These are phyloP conservation scores for Piloderma croceum DNA, from an alignment of 768 basidiomycete genomes.

Conservation along the genomic window DNA sequence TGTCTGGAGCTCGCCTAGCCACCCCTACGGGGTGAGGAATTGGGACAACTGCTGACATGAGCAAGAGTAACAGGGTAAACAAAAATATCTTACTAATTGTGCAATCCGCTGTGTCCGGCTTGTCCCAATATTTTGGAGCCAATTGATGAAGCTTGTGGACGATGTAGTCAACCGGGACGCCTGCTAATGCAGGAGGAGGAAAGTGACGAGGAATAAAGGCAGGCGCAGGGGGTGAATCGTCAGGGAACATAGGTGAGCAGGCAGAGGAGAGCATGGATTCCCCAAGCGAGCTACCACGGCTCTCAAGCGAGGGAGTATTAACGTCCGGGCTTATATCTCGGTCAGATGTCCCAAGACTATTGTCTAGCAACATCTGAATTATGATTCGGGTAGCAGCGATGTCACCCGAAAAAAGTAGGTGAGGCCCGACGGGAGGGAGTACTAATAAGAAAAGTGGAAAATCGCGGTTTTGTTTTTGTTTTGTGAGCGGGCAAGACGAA, in stretches of 20 bases:
- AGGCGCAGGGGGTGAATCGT: slow-evolving; percentile 25
- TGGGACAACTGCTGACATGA: slow-evolving; percentile 39
- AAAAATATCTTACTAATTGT: slow-evolving; percentile 50
- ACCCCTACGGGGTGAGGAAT: slow-evolving; percentile 31
- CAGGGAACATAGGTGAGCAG: slow-evolving; percentile 14
- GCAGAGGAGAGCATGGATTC: background rate
- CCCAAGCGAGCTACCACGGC: background rate
- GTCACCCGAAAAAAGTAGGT: too few relatives aligned
- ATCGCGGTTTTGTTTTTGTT: too few relatives aligned
- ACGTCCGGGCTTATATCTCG: background rate
- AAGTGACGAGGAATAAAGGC: slow-evolving; percentile 54
- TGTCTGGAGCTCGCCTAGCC: background rate
- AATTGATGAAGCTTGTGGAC: slow-evolving; percentile 61
- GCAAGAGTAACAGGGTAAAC: background rate
- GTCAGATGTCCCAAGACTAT: background rate
- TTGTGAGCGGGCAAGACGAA: too few relatives aligned
- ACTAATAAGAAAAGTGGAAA: too few relatives aligned
- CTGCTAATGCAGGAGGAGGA: slow-evolving; percentile 55
- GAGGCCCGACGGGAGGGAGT: too few relatives aligned
- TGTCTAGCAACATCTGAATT: slow-evolving; percentile 1
- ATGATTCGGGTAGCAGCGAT: too few relatives aligned
- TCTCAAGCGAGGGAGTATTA: background rate
- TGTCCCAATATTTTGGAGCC: slow-evolving; percentile 69
- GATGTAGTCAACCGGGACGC: slow-evolving; percentile 70
- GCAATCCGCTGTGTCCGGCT: slow-evolving; percentile 71